A percentile compares a stretch with the other conserved stretches of the same genome.
Evolutionary conservation across 495 filamentous ascomycete species (phyloP).

Genomic region (Daldinia grandis): DNA sequence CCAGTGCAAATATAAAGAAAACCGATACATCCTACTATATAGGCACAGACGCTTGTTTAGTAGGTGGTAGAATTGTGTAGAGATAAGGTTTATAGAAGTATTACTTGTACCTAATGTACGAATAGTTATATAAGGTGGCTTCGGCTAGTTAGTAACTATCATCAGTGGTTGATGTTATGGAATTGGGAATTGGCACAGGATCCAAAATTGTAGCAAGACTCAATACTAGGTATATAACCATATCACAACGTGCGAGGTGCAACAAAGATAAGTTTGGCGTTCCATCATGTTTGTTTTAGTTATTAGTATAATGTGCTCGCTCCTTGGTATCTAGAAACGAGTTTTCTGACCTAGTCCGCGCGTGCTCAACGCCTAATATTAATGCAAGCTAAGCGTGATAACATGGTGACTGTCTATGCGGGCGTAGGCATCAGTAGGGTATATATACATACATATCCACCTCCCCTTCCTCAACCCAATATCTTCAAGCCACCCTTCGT

Average conservation of each 20-base stretch:
- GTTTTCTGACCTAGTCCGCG: background rate
- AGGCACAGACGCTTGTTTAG: background rate
- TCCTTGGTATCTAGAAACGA: background rate
- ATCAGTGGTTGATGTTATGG: background rate
- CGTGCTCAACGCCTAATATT: conserved; percentile 17
- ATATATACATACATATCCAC: conserved; percentile 4
- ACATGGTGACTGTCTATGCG: background rate
- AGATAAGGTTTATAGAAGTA: background rate
- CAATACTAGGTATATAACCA: background rate
- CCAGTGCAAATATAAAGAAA: conserved; percentile 27
- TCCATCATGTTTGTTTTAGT: background rate
- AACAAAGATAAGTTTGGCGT: background rate
- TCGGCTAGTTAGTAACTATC: no score
- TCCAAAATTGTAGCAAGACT: background rate
- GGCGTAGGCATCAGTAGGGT: background rate
- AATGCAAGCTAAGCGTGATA: background rate
- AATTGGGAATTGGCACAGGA: background rate
- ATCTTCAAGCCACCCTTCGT: conserved; percentile 81
- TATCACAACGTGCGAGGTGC: background rate
- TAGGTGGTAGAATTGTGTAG: background rate
- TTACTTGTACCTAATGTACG: background rate
- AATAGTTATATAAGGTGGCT: no score
- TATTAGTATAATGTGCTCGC: conserved; percentile 8
- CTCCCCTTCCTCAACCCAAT: conserved; percentile 63
- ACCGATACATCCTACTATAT: background rate